Percentiles rank a stretch among this genome's conserved stretches.
Conservation (phyloP, 2,329 filamentous ascomycete species). For the Periconia sp. region DNA sequence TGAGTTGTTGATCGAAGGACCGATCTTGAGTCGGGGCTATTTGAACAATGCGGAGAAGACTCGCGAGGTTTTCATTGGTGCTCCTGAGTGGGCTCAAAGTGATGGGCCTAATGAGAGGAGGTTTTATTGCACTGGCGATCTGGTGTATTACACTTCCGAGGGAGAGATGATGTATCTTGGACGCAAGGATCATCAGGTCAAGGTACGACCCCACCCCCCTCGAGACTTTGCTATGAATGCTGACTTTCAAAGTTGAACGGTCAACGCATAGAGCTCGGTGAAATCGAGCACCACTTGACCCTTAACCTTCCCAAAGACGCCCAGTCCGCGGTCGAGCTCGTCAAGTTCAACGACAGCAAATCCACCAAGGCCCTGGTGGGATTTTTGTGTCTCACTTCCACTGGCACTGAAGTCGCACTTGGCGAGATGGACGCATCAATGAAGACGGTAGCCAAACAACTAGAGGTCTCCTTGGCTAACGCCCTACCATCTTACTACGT, state of each 20-base stretch:
- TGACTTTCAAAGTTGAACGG: constrained; percentile 44
- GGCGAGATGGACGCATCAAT: constrained; percentile 22
- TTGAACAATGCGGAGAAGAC: constrained; percentile 37
- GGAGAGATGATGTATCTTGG: constrained; percentile 40
- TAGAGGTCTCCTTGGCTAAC: constrained; percentile 29
- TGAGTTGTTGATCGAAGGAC: constrained; percentile 39
- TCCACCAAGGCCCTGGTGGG: constrained; percentile 29
- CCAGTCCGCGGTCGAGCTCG: constrained; percentile 49
- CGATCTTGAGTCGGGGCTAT: constrained; percentile 37
- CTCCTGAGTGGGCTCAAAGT: constrained; percentile 29
- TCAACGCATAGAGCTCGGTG: constrained; percentile 49
- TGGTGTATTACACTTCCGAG: constrained; percentile 34
- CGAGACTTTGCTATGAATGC: constrained; percentile 11
- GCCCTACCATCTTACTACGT: constrained; percentile 48
- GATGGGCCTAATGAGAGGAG: constrained; percentile 16
- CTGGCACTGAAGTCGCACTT: constrained; percentile 25
- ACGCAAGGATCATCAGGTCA: constrained; percentile 40
- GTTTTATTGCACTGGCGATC: constrained; percentile 39
- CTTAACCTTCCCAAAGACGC: constrained; percentile 38
- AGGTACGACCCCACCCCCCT: constrained; percentile 17
- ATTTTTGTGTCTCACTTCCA: constrained; percentile 27
- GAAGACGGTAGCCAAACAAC: constrained; percentile 21
- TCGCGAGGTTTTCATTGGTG: constrained; percentile 28
- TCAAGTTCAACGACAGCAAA: constrained; percentile 28
- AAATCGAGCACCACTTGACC: constrained; percentile 49